phyloP scores from a whole-genome alignment of 768 basidiomycete species.

The Xerocomus potaroensis region DNA sequence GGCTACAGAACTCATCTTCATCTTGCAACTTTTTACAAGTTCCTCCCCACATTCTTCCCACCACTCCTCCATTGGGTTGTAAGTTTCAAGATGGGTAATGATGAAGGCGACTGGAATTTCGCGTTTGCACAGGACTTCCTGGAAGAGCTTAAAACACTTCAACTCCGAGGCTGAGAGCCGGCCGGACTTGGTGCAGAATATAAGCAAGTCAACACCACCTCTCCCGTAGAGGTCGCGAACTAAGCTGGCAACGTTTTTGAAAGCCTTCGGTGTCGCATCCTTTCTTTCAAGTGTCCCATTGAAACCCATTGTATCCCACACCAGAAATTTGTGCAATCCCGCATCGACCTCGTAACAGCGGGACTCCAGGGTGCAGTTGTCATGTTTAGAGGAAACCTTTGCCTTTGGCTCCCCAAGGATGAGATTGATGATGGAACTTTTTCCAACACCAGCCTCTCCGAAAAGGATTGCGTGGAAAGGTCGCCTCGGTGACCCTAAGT shows the following conservation, averaged over 20 bases:
- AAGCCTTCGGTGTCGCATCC: constrained; percentile 8
- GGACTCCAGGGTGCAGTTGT: constrained; percentile 33
- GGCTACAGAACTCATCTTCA: constrained; percentile 11
- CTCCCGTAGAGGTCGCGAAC: constrained; percentile 25
- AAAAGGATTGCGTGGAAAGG: constrained; percentile 34
- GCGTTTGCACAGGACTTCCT: constrained; percentile 36
- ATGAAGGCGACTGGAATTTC: constrained; percentile 37
- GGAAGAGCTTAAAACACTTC: constrained; percentile 34
- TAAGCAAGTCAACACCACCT: constrained; percentile 36
- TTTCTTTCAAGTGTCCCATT: constrained; percentile 12
- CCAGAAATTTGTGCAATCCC: constrained; percentile 15
- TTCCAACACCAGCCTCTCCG: constrained; percentile 37
- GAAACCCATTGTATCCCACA: constrained; percentile 33
- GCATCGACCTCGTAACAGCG: constrained; percentile 21
- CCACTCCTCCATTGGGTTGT: constrained; percentile 29
- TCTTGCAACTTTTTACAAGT: constrained; percentile 8
- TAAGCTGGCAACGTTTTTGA: constrained; percentile 25
- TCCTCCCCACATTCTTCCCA: constrained; percentile 20
- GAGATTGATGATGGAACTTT: constrained; percentile 41
- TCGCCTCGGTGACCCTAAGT: constrained; percentile 10
- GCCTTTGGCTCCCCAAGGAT: constrained; percentile 25
- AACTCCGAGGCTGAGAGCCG: constrained; percentile 26
- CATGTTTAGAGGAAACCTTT: constrained; percentile 18
- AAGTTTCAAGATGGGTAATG: constrained; percentile 36
- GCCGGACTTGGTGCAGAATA: constrained; percentile 32